Conservation (phyloP, 176 grass and related monocot genomes). For the Cenchrus americanus region DNA sequence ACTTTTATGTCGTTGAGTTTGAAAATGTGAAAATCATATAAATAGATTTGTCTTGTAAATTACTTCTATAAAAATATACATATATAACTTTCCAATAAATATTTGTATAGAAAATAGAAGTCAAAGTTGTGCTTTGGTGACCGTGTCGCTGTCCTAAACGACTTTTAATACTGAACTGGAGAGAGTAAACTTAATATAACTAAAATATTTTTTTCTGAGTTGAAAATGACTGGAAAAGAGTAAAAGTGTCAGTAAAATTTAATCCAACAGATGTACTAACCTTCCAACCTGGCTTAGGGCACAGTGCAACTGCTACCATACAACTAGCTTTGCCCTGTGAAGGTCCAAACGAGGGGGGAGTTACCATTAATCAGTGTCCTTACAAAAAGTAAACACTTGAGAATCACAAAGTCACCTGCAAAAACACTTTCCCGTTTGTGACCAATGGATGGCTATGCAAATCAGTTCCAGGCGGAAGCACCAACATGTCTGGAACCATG, state of each 20-base stretch:
- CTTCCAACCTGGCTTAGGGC: conserved; percentile 90
- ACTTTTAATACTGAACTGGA: no score
- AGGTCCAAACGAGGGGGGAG: conserved; percentile 3
- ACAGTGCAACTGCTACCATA: conserved; percentile 82
- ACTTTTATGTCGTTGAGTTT: no score
- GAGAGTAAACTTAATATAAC: background rate
- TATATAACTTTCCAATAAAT: no score
- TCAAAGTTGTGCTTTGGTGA: no score
- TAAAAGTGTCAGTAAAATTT: conserved; percentile 10
- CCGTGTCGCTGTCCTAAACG: no score
- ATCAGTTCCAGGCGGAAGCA: conserved; percentile 77
- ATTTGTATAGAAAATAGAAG: no score
- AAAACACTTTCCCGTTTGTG: conserved; percentile 68
- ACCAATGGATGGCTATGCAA: conserved; percentile 87
- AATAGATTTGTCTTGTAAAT: no score
- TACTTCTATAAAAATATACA: no score
- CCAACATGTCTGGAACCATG: conserved; percentile 76
- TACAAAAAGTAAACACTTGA: conserved; percentile 11
- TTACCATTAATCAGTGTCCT: background rate
- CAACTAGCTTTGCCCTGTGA: conserved; percentile 92
- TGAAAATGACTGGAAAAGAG: conserved; percentile 24
- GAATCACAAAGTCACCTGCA: conserved; percentile 62
- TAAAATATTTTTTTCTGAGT: background rate
- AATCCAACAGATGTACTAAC: conserved; percentile 44
- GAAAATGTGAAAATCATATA: no score